A percentile compares a stretch with the other conserved stretches of the same genome.
phyloP scores from a whole-genome alignment of 768 basidiomycete species.

The Pholiota conissans region DNA sequence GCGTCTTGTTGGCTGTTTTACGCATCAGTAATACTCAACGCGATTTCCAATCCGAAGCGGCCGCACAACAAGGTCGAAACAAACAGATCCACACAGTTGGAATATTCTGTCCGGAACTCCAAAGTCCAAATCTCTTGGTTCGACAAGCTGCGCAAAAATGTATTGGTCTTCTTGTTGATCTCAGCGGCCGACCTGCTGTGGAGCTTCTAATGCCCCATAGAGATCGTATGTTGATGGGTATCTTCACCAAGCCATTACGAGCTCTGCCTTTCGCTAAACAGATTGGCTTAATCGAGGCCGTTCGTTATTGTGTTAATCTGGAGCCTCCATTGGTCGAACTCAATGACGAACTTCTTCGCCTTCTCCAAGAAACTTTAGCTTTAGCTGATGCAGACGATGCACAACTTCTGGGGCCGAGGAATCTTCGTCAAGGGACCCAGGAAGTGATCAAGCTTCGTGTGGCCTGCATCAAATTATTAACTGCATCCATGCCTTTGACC shows the following conservation, averaged over 20 bases:
- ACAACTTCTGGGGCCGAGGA: slow-evolving; percentile 74
- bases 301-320: slow-evolving; percentile 89
- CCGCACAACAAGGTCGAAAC: slow-evolving; percentile 39
- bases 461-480: slow-evolving; percentile 89
- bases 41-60: slow-evolving; percentile 44
- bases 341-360: slow-evolving; percentile 88
- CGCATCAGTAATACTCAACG: slow-evolving; percentile 55
- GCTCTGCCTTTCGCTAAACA: slow-evolving; percentile 94
- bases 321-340: slow-evolving; percentile 89
- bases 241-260: slow-evolving; percentile 95
- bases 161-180: slow-evolving; percentile 73
- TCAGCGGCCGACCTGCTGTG: slow-evolving; percentile 67
- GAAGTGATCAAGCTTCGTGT: slow-evolving; percentile 91
- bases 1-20: slow-evolving; percentile 71
- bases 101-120: slow-evolving; percentile 86
- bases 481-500: slow-evolving; percentile 91
- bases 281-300: slow-evolving; percentile 96
- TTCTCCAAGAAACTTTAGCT: slow-evolving; percentile 91
- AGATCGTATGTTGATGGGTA: slow-evolving; percentile 83
- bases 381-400: slow-evolving; percentile 94
- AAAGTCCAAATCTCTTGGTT: slow-evolving; percentile 83
- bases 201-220: slow-evolving; percentile 85
- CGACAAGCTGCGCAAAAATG: slow-evolving; percentile 82
- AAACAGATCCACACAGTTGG: slow-evolving; percentile 72
- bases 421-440: slow-evolving; percentile 71